Evolutionary conservation across 805 yeast genomes (phyloP), one percentile per base, ranked within the genome.

Genomic region (Candida mattraensis): DNA sequence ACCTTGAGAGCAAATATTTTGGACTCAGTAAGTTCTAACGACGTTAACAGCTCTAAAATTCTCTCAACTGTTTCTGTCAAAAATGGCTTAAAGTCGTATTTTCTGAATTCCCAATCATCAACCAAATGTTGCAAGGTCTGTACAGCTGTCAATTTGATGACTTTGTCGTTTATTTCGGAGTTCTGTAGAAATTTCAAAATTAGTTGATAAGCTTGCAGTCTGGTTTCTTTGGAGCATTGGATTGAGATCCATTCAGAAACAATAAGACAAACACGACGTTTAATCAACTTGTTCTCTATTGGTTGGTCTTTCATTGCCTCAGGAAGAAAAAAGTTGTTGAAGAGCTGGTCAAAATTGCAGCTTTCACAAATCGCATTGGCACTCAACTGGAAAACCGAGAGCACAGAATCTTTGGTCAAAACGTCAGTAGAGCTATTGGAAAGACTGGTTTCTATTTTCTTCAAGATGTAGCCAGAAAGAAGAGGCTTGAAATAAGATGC

Each of bases 61-160:
- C 70, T 56, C 3, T 60, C 48, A 8, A 84, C 70, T 25, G 74
- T 72, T 1, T 67, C 67, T 18, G 74, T 70, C 35, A 84, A 64
- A 51, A 63, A 88, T 1, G 91, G 87, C 44, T 73, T 62, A 50
- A 93, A 87, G 19, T 67, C 78, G 11, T 63, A 66, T 41, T 85
- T 81, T 24, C 78, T 70, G 58, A 91, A 89, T 42, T 85, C 89
- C 86, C 94, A 87, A 51, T 88, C 96, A 42, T 87, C 89, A 20
- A 91, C 67, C 31, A 85, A 69, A 18, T 76, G 70, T 40, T 79
- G 72, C 14, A 89, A 61, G 0, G 91, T 77, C 50, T 81, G 83
- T 11, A 83, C 69, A 0, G 93, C 80, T 0, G 94, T 77, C 15
- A 93, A 56, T 47, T 72, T 73, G 2, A 93, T 95, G n/a, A 91